Evolutionary conservation across 441 rosid species (phyloP), one percentile per base, ranked within the genome.

Genomic region (Brassica balearica): DNA sequence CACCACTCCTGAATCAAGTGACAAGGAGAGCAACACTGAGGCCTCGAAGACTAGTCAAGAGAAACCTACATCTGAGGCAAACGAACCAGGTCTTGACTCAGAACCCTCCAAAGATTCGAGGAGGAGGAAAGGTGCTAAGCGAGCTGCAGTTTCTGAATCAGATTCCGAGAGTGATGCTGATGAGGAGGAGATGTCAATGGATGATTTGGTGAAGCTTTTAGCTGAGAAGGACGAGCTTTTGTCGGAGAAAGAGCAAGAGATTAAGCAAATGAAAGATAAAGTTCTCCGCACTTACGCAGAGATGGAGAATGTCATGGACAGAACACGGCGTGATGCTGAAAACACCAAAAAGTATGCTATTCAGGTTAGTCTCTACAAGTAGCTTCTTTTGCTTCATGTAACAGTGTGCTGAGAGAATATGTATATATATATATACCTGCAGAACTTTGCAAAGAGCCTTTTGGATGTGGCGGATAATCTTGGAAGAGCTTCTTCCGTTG

Each of bases 381-480:
- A 4, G 34, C 34, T 29, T 29, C 34, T 27, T 4, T 27, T 27
- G 5, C 32, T 2, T 27, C 32, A 27, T 27, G 5, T 27, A 27
- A 27, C 32, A 27, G 32, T 27, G 32, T 3, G 32, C 32, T 27
- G 32, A 27, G 32, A 4, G 32, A 27, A 3, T 27, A 27, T 27
- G 32, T 27, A 27, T 27, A 3, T 27, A 25, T 25, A 25, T 25
- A 25, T 25, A 25, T 25, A 25, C 27, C 32, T 27, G 32, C 89
- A 94, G 98, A 91, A 85, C 73, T 92, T 94, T 86, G 91, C 93
- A 0, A 89, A 88, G 84, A 74, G 87, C 84, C 88, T 94, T 48
- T 84, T 94, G 69, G 98, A 94, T 85, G 98, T 94, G 68, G 93
- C 91, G n/a, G 98, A 94, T 89, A 94, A 94, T 85, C 87, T 94